Percentiles rank a stretch among this genome's conserved stretches.
These are phyloP conservation scores for Yamadazyma siamensis DNA, from an alignment of 1,139 yeast genomes.

Conservation along the genomic window DNA sequence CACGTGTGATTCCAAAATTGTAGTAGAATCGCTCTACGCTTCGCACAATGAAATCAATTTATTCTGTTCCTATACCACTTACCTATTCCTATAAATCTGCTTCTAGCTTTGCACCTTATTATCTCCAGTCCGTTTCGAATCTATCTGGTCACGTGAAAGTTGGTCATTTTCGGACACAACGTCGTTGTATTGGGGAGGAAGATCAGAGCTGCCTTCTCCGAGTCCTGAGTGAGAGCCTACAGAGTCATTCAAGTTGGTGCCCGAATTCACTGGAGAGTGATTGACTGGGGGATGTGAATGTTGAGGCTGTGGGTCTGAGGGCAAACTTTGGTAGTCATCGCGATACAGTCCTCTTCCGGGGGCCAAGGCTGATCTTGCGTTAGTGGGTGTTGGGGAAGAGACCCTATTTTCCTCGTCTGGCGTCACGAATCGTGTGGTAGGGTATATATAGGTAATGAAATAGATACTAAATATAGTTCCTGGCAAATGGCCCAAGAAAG, in stretches of 20 bases:
- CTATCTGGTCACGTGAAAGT: slow-evolving; percentile 7
- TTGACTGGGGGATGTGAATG: slow-evolving; percentile 3
- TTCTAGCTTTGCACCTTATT: slow-evolving; percentile 27
- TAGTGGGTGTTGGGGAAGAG: slow-evolving; percentile 2
- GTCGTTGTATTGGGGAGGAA: slow-evolving; percentile 14
- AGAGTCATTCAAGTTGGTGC: too few species aligned
- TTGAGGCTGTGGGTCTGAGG: slow-evolving; percentile 1
- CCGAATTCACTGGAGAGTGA: too few species aligned
- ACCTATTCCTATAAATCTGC: too few species aligned
- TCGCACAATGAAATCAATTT: too few species aligned
- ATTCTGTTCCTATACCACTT: too few species aligned
- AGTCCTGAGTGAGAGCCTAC: too few species aligned
- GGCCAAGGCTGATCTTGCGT: neutral
- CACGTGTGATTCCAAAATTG: too few species aligned
- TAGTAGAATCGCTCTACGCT: too few species aligned
- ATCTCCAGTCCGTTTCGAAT: slow-evolving; percentile 25
- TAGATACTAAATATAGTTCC: slow-evolving; percentile 35
- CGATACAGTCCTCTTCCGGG: too few species aligned
- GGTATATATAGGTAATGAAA: slow-evolving; percentile 25
- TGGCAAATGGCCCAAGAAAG: slow-evolving; percentile 37
- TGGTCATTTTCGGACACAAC: slow-evolving; percentile 8
- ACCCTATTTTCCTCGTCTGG: slow-evolving; percentile 2
- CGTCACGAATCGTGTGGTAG: slow-evolving; percentile 8
- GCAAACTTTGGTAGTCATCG: slow-evolving; percentile 2
- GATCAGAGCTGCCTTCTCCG: slow-evolving; percentile 12